Evolutionary conservation across 2,329 filamentous ascomycete species (phyloP), one percentile per base, ranked within the genome.

Genomic region (Paraphaeosphaeria sporulosa): DNA sequence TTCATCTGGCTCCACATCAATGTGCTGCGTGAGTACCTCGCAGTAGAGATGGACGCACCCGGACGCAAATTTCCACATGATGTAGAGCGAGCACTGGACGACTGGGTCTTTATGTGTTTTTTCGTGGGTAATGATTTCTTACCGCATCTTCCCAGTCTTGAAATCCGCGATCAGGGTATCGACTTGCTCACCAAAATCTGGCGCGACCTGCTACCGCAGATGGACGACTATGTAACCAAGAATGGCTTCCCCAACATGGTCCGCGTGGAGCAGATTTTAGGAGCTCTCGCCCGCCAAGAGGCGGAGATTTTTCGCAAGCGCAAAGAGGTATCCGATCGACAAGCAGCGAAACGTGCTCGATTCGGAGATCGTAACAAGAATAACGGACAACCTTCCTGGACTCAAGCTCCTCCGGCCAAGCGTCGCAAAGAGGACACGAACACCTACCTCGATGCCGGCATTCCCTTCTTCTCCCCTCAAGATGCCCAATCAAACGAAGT

Each of bases 81-180:
- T 75, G 84, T 99, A 47, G 95, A 99, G 79, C 89, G 95, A 66
- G 94, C 94, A 27, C 87, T 98, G 60, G 95, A 98, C 78, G 94
- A 98, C 76, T 98, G 94, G 95, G 93, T 98, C 15, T 98, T 98
- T 78, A 95, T 98, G 89, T 98, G 94, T 81, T 98, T 96, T 81
- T 98, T 98, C 76, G 94, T 98, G 58, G 94, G 94, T 67, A 99
- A 99, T 79, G 96, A 99, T 82, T 99, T 99, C 81, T 82, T 99
- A 68, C 95, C 95, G 53, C 95, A 99, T 84, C 83, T 99, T 60
- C 95, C 95, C n/a, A 96, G 94, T 71, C 85, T 99, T 60, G 95
- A 98, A 77, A 98, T 99, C 76, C 89, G 95, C 62, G 95, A 99
- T 74, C 94, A 97, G 75, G 94, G 94, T 51, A 99, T 99, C 73